Evolutionary conservation across 2,329 filamentous ascomycete genomes (phyloP).

Genomic region (Myriosclerotinia scirpicola): DNA sequence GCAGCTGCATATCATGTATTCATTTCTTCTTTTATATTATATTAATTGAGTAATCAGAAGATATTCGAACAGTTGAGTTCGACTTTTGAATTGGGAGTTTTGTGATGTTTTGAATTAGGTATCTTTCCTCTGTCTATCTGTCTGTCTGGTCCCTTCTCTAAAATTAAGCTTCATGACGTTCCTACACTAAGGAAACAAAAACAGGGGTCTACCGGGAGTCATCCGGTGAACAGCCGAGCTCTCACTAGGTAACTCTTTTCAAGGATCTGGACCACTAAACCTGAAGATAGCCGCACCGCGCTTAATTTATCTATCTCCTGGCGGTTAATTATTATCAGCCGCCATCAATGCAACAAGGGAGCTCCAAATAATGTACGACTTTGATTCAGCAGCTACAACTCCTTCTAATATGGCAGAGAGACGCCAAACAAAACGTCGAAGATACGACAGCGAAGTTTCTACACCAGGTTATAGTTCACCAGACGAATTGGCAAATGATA

Average conservation of each 20-base stretch:
- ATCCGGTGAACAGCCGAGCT: not conserved
- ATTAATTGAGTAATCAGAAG: not conserved
- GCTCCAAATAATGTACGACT: constrained; percentile 34
- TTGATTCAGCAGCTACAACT: constrained; percentile 30
- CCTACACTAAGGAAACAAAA: constrained; percentile 1
- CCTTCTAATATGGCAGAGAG: constrained; percentile 24
- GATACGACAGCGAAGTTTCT: constrained; percentile 44
- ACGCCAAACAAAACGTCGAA: constrained; percentile 34
- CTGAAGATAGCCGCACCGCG: not conserved
- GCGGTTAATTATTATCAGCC: constrained; percentile 9
- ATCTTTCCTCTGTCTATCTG: not conserved
- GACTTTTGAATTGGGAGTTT: not conserved
- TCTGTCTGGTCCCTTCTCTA: not conserved
- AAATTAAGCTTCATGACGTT: constrained; percentile 11
- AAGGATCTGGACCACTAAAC: not conserved
- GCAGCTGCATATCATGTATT: constrained; percentile 4
- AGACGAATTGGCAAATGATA: constrained; percentile 44
- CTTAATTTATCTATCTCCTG: not conserved
- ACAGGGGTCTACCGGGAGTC: not conserved
- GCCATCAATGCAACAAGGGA: constrained; percentile 12
- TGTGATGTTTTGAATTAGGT: not conserved
- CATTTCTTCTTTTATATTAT: not conserved
- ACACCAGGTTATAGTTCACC: constrained; percentile 48
- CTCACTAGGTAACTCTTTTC: not conserved
- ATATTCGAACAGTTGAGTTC: not conserved